These are phyloP conservation scores for Thielaviopsis populi DNA, from an alignment of 2,329 filamentous ascomycete species.

Conservation along the genomic window DNA sequence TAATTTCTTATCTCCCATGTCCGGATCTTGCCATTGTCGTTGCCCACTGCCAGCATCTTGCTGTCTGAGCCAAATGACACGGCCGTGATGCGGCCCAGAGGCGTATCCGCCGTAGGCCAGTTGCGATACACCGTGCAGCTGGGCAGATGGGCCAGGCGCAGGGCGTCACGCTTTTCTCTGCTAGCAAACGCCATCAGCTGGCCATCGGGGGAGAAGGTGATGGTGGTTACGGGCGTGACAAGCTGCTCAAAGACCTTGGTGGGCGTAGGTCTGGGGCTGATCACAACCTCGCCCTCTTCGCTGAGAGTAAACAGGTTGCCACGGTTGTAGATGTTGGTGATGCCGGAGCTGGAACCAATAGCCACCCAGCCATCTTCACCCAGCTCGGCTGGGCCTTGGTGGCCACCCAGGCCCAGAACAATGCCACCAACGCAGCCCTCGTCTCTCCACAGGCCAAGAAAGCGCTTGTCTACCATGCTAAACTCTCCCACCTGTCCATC, in stretches of 20 bases:
- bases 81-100: constrained; percentile 65
- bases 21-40: constrained; percentile 74
- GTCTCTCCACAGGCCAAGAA: constrained; percentile 74
- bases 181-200: constrained; percentile 80
- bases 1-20: constrained; percentile 76
- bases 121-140: constrained; percentile 91
- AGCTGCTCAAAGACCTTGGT: constrained; percentile 67
- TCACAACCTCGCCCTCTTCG: constrained; percentile 24
- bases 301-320: constrained; percentile 38
- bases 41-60: constrained; percentile 67
- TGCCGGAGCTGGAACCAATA: constrained; percentile 69
- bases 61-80: constrained; percentile 53
- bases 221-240: constrained; percentile 64
- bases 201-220: constrained; percentile 75
- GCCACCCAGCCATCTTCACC: constrained; percentile 83
- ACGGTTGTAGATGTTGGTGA: constrained; percentile 89
- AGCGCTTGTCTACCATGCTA: constrained; percentile 50
- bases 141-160: constrained; percentile 77
- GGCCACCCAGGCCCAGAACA: constrained; percentile 62
- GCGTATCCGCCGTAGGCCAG: constrained; percentile 87
- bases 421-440: constrained; percentile 80
- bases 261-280: constrained; percentile 58
- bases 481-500: constrained; percentile 88
- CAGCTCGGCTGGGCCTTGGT: constrained; percentile 42
- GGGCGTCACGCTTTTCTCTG: constrained; percentile 72